Percentiles rank a stretch among this genome's conserved stretches.
These are phyloP conservation scores for Lathyrus sativus DNA, from an alignment of 306 rosid genomes.

Conservation along the genomic window DNA sequence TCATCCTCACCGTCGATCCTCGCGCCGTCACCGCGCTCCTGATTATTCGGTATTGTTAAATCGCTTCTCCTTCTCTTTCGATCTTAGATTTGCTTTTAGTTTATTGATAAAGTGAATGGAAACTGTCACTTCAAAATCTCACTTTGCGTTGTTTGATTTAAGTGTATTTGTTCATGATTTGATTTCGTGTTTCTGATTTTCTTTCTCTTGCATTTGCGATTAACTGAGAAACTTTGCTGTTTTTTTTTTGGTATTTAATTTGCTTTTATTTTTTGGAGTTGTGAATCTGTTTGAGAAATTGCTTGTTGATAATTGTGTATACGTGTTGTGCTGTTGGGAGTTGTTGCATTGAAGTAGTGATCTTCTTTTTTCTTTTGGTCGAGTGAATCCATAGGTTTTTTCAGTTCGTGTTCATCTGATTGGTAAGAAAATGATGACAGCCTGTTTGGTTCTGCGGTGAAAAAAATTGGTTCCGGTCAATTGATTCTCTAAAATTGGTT, in stretches of 20 bases:
- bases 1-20: conserved; percentile 38
- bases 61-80: conserved; percentile 39
- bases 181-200: conserved; percentile 23
- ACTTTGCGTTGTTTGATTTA: conserved; percentile 7
- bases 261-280: conserved; percentile 1
- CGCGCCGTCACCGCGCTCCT: conserved; percentile 39
- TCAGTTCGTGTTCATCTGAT: conserved; percentile 18
- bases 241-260: neutral
- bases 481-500: too few relatives aligned
- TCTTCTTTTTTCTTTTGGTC: conserved; percentile 8
- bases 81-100: conserved; percentile 48
- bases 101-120: conserved; percentile 32
- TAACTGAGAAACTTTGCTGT: conserved; percentile 17
- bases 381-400: conserved; percentile 3
- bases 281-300: conserved; percentile 26
- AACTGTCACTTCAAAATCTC: conserved; percentile 40
- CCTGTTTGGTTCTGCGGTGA: too few relatives aligned
- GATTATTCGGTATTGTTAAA: conserved; percentile 37
- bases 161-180: conserved; percentile 25
- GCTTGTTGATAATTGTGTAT: neutral
- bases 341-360: conserved; percentile 33
- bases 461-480: too few relatives aligned
- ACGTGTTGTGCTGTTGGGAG: conserved; percentile 4
- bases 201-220: conserved; percentile 33
- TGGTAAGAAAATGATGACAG: conserved; percentile 9